phyloP scores from a whole-genome alignment of 352 stramenopile species.

The Pythium coloratum region DNA sequence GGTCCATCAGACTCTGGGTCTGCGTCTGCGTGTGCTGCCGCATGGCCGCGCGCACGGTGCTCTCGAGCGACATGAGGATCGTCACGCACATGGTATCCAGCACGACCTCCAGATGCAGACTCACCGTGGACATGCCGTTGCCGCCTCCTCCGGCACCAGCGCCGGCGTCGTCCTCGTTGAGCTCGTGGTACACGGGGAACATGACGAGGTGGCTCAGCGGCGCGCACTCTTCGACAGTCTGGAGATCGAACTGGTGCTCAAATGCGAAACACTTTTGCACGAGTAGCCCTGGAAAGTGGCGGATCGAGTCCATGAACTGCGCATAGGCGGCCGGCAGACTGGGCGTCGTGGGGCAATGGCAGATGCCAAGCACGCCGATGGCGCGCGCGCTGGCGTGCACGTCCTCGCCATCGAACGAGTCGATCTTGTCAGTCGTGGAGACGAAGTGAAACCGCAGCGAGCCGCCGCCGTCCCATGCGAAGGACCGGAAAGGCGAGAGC shows the following conservation, averaged over 20 bases:
- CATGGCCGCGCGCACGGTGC: constrained; percentile 63
- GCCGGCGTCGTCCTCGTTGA: constrained; percentile 52
- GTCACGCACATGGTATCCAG: constrained; percentile 82
- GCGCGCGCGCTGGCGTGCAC: constrained; percentile 66
- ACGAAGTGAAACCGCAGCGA: constrained; percentile 73
- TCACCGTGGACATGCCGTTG: constrained; percentile 60
- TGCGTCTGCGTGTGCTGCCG: constrained; percentile 34
- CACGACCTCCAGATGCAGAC: constrained; percentile 76
- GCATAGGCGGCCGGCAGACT: constrained; percentile 54
- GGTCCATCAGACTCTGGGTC: constrained; percentile 23
- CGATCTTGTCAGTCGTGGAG: constrained; percentile 55
- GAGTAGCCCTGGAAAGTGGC: constrained; percentile 65
- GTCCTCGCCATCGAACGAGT: constrained; percentile 69
- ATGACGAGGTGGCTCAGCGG: constrained; percentile 71
- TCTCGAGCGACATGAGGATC: constrained; percentile 82
- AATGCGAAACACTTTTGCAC: constrained; percentile 86
- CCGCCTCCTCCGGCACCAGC: constrained; percentile 27
- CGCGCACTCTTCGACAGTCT: constrained; percentile 55
- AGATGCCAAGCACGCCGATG: constrained; percentile 78
- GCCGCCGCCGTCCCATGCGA: constrained; percentile 65
- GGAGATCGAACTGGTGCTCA: constrained; percentile 73
- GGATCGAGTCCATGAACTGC: constrained; percentile 67
- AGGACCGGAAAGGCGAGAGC: constrained; percentile 74
- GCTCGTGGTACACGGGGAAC: constrained; percentile 76
- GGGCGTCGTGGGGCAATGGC: constrained; percentile 72